Base-by-base conservation (phyloP, 1,284 basidiomycete genomes). In the Malassezia dermatis region DNA sequence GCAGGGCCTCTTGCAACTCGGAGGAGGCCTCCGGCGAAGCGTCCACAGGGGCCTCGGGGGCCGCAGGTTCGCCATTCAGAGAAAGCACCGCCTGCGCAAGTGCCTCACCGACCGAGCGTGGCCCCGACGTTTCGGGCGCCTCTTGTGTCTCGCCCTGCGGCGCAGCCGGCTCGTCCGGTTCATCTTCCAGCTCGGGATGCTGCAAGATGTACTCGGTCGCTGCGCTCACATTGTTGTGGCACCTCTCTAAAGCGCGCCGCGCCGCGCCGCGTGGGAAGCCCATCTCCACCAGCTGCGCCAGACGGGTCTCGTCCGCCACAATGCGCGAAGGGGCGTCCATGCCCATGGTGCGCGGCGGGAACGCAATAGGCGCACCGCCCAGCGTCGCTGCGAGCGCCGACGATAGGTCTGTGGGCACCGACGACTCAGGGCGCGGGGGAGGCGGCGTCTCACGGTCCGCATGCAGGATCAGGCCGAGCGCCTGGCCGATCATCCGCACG, bases 241-340 rank as follows among this genome's bases (percentile, higher is more conserved):
- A 84, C 21, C 90, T 85, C 19, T 81, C 75, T 19, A 99, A 78
- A 4, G 93, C 93, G 52, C 83, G 82, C 67, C 88, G 85, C 1
- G 86, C 87, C 4, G 88, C 86, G 37, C 82, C 81, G 8, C 88
- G 82, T 24, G 86, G 83, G 77, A 98, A 99, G 47, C 94, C 94
- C 94, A 99, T 98, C 64, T 98, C 93, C 15, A 84, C 84, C 46
- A 98, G 79, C 66, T 89, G 85, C 46, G 82, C 81, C 43, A 95
- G 82, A 27, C 84, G 82, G 2, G 58, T 58, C 40, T 72, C 67
- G 51, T 75, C 68, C 6, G 65, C 67, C 6, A 21, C n/a, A 2
- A 8, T 39, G 11, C 26, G 52, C 39, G 24, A n/a, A 1, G 48
- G 28, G 3, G 10, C 44, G 17, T 40, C 43, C 24, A 27, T 3